Evolutionary conservation across 148 eudicot species (phyloP).

Genomic region (Limonium bicolor): DNA sequence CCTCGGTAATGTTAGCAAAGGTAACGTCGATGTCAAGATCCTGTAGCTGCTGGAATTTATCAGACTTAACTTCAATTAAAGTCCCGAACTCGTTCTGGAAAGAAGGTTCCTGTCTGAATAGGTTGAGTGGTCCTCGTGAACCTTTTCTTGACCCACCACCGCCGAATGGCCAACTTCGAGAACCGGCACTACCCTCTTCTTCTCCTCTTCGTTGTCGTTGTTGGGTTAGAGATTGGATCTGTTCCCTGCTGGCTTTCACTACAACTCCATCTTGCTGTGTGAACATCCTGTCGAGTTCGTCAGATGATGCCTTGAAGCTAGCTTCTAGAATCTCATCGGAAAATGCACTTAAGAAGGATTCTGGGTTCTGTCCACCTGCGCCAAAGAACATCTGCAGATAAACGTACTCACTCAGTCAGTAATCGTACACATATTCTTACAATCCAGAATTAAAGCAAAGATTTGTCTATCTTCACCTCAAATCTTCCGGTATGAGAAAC

Average conservation of each 20-base stretch:
- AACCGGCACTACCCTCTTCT: constrained; percentile 14
- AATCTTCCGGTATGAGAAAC: constrained; percentile 48
- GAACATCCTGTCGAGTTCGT: not conserved
- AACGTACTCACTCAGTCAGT: not conserved
- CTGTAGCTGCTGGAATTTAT: constrained; percentile 22
- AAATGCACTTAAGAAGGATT: constrained; percentile 47
- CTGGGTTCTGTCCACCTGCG: constrained; percentile 52
- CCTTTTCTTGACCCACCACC: constrained; percentile 17
- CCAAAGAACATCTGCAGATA: constrained; percentile 38
- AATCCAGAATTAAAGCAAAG: not conserved
- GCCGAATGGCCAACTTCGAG: constrained; percentile 77
- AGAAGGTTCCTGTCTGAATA: constrained; percentile 29
- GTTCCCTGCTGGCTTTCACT: constrained; percentile 30
- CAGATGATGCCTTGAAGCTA: constrained; percentile 37
- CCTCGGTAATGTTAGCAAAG: constrained; percentile 67
- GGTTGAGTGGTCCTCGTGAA: constrained; percentile 20
- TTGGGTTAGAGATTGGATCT: constrained; percentile 48
- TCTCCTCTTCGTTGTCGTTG: too few species aligned
- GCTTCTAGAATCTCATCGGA: constrained; percentile 61
- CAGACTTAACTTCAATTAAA: constrained; percentile 24
- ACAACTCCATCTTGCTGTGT: not conserved
- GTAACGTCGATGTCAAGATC: constrained; percentile 33
- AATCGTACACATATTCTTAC: not conserved
- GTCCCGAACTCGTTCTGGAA: constrained; percentile 43
- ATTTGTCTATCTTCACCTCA: constrained; percentile 16